Percentiles rank a stretch among this genome's conserved stretches.
Evolutionary conservation across 1,284 basidiomycete species (phyloP).

Genomic region (Naganishia sp.): DNA sequence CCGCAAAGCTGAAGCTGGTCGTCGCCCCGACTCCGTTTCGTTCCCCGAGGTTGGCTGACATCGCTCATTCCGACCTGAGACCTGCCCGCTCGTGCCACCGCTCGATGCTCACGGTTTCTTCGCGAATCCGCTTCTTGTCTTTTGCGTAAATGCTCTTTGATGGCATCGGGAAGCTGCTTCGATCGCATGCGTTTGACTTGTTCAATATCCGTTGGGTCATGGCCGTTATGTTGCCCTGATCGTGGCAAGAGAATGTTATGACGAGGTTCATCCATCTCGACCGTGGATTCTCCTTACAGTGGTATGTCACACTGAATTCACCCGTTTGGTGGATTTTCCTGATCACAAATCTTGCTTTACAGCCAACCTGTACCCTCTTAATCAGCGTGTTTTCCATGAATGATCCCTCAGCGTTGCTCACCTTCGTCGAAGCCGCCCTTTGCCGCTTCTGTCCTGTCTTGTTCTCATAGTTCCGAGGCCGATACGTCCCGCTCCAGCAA

Average conservation of each 20-base stretch:
- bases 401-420: background rate
- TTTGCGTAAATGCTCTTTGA: constrained; percentile 8
- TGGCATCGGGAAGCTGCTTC: constrained; percentile 13
- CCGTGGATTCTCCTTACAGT: background rate
- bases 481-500: constrained; percentile 21
- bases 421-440: constrained; percentile 17
- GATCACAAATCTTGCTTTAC: constrained; percentile 24
- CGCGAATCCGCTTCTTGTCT: background rate
- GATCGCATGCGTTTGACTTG: constrained; percentile 26
- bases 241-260: background rate
- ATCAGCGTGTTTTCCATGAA: background rate
- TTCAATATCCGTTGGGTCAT: constrained; percentile 19
- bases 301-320: constrained; percentile 3
- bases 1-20: no score
- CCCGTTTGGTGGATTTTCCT: constrained; percentile 10
- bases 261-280: background rate
- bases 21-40: background rate
- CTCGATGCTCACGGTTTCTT: background rate
- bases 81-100: background rate
- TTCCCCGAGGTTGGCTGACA: background rate
- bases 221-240: constrained; percentile 23
- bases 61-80: background rate
- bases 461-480: constrained; percentile 10
- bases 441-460: constrained; percentile 24
- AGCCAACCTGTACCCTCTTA: constrained; percentile 9